A percentile compares a stretch with the other conserved stretches of the same genome.
Conservation (phyloP, 208 protist genomes). For the Acanthamoeba culbertsoni region DNA sequence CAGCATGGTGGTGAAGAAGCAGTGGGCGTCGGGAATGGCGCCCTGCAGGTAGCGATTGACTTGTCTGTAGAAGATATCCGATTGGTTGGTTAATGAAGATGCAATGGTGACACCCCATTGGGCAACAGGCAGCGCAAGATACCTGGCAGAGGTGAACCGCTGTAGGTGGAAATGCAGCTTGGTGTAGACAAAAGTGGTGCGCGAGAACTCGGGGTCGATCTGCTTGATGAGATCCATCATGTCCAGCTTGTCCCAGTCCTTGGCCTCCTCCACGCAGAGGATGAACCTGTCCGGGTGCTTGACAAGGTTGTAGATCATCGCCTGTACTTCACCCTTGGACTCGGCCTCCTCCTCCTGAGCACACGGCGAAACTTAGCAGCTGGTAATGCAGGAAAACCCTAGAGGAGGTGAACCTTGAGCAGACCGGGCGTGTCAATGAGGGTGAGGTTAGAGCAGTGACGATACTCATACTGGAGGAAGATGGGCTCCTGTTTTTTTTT, state of each 20-base stretch:
- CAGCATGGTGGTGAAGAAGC: conserved; percentile 70
- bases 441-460: conserved; percentile 62
- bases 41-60: neutral
- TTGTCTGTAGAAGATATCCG: no score
- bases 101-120: neutral
- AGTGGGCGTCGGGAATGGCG: conserved; percentile 36
- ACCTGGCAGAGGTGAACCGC: neutral
- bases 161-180: neutral
- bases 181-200: conserved; percentile 39
- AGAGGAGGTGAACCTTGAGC: neutral
- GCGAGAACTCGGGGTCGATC: conserved; percentile 68
- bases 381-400: neutral
- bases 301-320: neutral
- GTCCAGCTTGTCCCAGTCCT: conserved; percentile 60
- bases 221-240: conserved; percentile 60
- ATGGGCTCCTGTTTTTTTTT: conserved; percentile 76
- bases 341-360: neutral
- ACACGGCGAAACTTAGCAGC: neutral
- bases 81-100: neutral
- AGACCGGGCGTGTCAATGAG: conserved; percentile 67
- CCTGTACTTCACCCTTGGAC: neutral
- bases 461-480: conserved; percentile 64
- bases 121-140: neutral
- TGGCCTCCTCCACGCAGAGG: neutral
- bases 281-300: neutral